Base-by-base conservation (phyloP, 495 filamentous ascomycete species). In the Podospora bellae-mahoneyi region DNA sequence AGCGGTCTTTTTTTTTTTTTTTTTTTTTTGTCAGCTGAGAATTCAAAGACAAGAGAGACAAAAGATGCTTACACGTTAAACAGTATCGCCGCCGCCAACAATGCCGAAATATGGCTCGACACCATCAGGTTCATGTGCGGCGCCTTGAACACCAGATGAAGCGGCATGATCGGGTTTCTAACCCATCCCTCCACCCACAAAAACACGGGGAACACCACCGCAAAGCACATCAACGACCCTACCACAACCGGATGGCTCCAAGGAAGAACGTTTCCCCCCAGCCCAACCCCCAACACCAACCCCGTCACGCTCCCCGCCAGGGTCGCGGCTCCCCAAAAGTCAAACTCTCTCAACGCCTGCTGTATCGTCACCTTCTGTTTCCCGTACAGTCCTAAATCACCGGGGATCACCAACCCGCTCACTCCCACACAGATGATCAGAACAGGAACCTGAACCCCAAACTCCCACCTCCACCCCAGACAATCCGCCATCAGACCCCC, bases 391-490 rank as follows among this genome's bases (percentile, higher is more conserved):
- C 90, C 89, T 16, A 92, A 78, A 20, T 84, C 81, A 3, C 73
- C 70, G 0, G 92, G 91, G n/a, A 88, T 84, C 0, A 85, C 86
- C 62, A 85, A 75, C 18, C 75, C 73, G 3, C 86, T 84, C 19
- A 88, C 79, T 1, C 87, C 69, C 44, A 91, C 79, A 58, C 88
- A 86, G n/a, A 88, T 65, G 9, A 87, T 73, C 32, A 92, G 80
- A 18, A 85, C 80, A 0, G 89, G 87, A 3, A 93, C 81, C 72
- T 95, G 92, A 39, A 93, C 71, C 10, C 80, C 82, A 73, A 84
- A 86, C 55, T 90, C 89, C 82, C 87, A 89, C 53, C 91, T 81
- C 90, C 90, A 93, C 28, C 91, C 91, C 48, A 94, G 82, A 23
- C 77, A 78, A 71, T 95, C 91, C 16, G 89, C 91, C 63, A 95